These are phyloP conservation scores for Phytophthora pinifolia DNA, from an alignment of 352 stramenopile species.

Conservation along the genomic window DNA sequence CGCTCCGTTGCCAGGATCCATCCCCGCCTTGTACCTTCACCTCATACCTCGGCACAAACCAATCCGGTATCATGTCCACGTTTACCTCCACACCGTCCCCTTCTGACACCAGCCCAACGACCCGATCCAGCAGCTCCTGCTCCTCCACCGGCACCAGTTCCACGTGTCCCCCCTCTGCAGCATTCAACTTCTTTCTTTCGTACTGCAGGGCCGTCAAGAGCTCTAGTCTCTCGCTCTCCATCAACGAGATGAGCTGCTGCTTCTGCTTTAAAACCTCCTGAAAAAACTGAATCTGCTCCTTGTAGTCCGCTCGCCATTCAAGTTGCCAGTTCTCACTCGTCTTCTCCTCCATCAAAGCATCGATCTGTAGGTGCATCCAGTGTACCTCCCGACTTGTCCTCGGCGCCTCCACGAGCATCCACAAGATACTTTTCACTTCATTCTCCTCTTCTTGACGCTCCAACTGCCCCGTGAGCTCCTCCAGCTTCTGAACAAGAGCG, in stretches of 20 bases:
- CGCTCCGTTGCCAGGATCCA: background rate
- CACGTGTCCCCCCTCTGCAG: slow-evolving; percentile 1
- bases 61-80: slow-evolving; percentile 14
- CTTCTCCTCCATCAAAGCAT: slow-evolving; percentile 16
- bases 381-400: slow-evolving; percentile 20
- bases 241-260: background rate
- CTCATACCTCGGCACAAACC: slow-evolving; percentile 35
- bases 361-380: slow-evolving; percentile 32
- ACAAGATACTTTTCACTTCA: slow-evolving; percentile 1
- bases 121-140: slow-evolving; percentile 13
- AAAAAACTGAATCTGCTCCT: slow-evolving; percentile 20
- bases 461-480: background rate
- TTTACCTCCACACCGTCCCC: background rate
- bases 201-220: slow-evolving; percentile 18
- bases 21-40: slow-evolving; percentile 5
- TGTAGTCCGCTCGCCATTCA: slow-evolving; percentile 24
- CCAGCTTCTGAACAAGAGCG: slow-evolving; percentile 13
- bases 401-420: slow-evolving; percentile 14
- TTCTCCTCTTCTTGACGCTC: background rate
- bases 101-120: background rate
- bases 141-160: slow-evolving; percentile 12
- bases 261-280: background rate
- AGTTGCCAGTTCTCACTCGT: slow-evolving; percentile 15
- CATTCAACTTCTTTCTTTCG: slow-evolving; percentile 16
- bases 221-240: slow-evolving; percentile 10